Percentiles rank a stretch among this genome's conserved stretches.
Conservation (phyloP, 179 eudicot species). For the Beta corolliflora region DNA sequence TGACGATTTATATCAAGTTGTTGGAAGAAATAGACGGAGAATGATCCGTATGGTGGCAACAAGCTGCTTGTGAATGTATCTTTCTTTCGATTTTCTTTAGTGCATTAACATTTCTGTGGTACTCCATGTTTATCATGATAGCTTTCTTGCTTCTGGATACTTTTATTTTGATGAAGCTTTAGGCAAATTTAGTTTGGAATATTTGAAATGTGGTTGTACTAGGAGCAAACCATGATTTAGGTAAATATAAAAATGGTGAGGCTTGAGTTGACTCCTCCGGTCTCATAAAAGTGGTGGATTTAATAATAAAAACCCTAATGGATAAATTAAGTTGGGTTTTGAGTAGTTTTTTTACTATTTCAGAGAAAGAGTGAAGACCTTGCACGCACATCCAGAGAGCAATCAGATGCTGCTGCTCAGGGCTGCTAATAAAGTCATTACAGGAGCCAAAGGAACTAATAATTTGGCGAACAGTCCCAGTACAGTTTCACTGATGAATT, state of each 20-base stretch:
- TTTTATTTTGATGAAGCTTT: background rate
- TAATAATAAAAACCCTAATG: no score
- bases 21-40: constrained; percentile 5
- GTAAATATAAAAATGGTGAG: background rate
- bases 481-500: constrained; percentile 46
- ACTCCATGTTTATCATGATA: background rate
- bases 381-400: constrained; percentile 66
- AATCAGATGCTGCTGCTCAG: constrained; percentile 48
- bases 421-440: constrained; percentile 41
- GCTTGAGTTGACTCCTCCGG: background rate
- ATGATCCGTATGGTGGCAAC: background rate
- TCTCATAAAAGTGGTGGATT: background rate
- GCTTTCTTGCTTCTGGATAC: background rate
- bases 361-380: constrained; percentile 78
- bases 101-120: background rate
- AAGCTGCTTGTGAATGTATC: background rate
- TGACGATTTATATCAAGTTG: background rate
- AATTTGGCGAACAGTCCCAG: constrained; percentile 36
- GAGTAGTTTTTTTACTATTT: constrained; percentile 11
- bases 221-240: background rate
- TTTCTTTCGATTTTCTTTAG: background rate
- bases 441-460: constrained; percentile 51
- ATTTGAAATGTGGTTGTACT: background rate
- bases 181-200: background rate
- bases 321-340: constrained; percentile 18